phyloP scores from a whole-genome alignment of 2,329 filamentous ascomycete species.

The Trichoderma sp. region DNA sequence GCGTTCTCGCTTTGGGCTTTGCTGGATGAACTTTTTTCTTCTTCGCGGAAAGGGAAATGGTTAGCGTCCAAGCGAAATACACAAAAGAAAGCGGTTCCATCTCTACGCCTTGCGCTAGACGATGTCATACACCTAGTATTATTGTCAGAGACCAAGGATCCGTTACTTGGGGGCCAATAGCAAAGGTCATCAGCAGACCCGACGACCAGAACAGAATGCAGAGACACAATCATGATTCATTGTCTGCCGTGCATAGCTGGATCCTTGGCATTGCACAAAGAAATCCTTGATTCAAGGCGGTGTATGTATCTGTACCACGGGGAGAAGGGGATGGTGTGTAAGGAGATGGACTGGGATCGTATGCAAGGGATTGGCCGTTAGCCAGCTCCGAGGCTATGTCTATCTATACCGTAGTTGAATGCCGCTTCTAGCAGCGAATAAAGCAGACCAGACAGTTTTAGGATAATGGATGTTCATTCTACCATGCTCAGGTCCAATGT shows the following conservation, averaged over 20 bases:
- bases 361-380: neutral
- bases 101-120: neutral
- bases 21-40: neutral
- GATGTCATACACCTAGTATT: neutral
- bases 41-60: neutral
- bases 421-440: neutral
- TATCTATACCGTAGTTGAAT: neutral
- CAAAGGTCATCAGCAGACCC: neutral
- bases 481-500: too few relatives aligned
- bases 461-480: neutral
- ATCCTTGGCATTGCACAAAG: neutral
- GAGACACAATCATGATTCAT: neutral
- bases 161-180: neutral
- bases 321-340: neutral
- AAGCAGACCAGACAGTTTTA: neutral
- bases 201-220: neutral
- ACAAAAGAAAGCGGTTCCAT: neutral
- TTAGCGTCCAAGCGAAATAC: neutral
- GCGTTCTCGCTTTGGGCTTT: neutral
- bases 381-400: neutral
- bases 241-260: neutral
- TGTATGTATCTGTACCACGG: neutral
- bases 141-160: neutral
- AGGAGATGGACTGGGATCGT: neutral
- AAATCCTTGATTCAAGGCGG: neutral